Evolutionary conservation across 1,284 basidiomycete genomes (phyloP).

Genomic region (Uromyces viciae-fabae): DNA sequence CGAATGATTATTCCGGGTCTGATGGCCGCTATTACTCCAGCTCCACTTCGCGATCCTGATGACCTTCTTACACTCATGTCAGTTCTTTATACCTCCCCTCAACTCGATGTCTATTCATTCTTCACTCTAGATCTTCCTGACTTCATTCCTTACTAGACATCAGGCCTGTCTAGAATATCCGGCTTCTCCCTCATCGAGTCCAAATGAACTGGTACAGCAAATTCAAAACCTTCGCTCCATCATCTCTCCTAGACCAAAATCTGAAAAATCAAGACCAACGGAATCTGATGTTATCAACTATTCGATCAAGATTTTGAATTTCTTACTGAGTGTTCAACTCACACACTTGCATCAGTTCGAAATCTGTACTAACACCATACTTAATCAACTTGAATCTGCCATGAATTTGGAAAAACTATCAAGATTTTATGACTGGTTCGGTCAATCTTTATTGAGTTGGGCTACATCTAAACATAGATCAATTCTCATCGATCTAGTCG

Average conservation of each 20-base stretch:
- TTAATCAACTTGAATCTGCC: neutral
- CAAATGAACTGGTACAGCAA: neutral
- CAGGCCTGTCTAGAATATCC: slow-evolving; percentile 10
- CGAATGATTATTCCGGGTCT: slow-evolving; percentile 28
- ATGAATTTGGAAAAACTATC: neutral
- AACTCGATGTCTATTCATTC: neutral
- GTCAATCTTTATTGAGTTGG: neutral
- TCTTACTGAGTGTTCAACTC: slow-evolving; percentile 4
- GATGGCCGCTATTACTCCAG: slow-evolving; percentile 14
- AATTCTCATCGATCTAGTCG: slow-evolving; percentile 28
- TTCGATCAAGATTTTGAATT: slow-evolving; percentile 11
- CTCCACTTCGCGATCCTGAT: neutral
- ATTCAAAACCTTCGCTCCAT: neutral
- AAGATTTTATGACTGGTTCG: slow-evolving; percentile 5
- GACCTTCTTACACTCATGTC: slow-evolving; percentile 2
- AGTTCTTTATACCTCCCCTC: neutral
- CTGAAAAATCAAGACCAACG: neutral
- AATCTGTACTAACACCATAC: neutral
- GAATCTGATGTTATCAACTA: slow-evolving; percentile 12
- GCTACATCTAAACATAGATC: slow-evolving; percentile 19
- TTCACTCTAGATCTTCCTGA: neutral
- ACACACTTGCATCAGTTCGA: slow-evolving; percentile 22
- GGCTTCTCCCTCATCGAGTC: neutral
- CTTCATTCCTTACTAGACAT: slow-evolving; percentile 13
- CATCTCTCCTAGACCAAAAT: neutral